Evolutionary conservation across 2,329 filamentous ascomycete genomes (phyloP), one percentile per base, ranked within the genome.

Genomic region (Metarhizium rileyi): DNA sequence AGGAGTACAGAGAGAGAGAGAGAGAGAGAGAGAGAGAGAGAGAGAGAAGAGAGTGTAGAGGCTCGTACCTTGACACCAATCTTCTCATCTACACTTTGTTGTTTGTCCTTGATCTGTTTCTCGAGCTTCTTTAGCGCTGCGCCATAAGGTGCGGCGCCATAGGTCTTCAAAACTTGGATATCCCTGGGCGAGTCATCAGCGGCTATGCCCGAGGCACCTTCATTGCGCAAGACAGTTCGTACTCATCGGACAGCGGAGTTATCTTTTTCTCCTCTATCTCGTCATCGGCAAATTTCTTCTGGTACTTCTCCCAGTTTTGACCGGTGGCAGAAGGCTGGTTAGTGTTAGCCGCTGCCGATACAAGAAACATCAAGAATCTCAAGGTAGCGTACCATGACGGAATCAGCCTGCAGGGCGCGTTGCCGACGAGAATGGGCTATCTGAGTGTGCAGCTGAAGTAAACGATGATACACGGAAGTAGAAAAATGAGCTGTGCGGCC

Each of bases 211-310:
- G 4, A 22, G n/a, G 20, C 33, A 25, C 44, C 16, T 6, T 10
- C 28, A 44, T 48, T 48, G 49, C 46, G 54, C 40, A 12, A 16
- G 28, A 16, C 16, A n/a, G 25, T 35, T 74, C 86, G 58, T 79
- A 96, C 91, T 97, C 93, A 75, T 97, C 93, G 59, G 90, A 86
- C 55, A 98, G 76, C 57, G 93, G 93, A 53, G 90, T 91, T 66
- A 98, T 98, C 82, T 98, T 98, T 85, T 98, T 98, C 80, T 98
- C 93, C 68, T 95, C 90, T 70, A 90, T 77, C 69, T 97, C 93
- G 63, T 98, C 93, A 65, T 98, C 93, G 65, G 86, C 91, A 66
- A 88, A 98, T 66, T 84, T 90, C 80, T 97, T 96, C 75, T 87
- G 81, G 78, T 95, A 97, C 77, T 97, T 97, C 80, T 98, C 93